Conservation (phyloP, 176 grass and related monocot genomes). For the Zizania latifolia region DNA sequence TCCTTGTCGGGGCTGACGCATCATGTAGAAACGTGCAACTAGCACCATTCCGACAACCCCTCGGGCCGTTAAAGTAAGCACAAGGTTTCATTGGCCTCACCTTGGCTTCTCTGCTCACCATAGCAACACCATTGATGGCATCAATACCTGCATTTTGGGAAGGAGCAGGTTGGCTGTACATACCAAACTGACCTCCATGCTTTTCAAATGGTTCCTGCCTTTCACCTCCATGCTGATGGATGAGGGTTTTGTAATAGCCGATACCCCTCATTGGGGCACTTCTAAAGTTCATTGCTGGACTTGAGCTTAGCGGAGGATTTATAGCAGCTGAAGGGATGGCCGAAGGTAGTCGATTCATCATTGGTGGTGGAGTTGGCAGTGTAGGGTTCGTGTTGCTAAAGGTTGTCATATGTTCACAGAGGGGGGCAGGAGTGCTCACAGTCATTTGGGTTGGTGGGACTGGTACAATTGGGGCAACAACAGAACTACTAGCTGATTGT, state of each 20-base stretch:
- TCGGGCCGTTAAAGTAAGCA: conserved; percentile 70
- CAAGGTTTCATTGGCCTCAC: conserved; percentile 60
- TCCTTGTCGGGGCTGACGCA: conserved; percentile 25
- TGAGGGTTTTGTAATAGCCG: conserved; percentile 70
- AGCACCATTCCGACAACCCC: conserved; percentile 72
- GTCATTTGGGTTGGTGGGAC: conserved; percentile 27
- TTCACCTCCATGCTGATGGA: conserved; percentile 87
- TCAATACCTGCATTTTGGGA: conserved; percentile 27
- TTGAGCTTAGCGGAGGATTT: conserved; percentile 32
- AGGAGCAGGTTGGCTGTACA: conserved; percentile 33
- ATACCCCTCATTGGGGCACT: conserved; percentile 37
- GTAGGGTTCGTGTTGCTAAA: conserved; percentile 25
- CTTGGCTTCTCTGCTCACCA: conserved; percentile 39
- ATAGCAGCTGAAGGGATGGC: conserved; percentile 22
- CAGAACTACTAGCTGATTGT: conserved; percentile 37
- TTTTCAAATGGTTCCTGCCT: conserved; percentile 41
- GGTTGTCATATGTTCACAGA: conserved; percentile 22
- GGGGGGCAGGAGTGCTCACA: not conserved
- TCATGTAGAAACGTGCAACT: conserved; percentile 85
- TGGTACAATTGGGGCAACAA: conserved; percentile 23
- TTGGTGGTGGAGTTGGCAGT: conserved; percentile 25
- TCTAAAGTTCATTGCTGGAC: conserved; percentile 26
- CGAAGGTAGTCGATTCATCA: conserved; percentile 30
- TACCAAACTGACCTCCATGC: conserved; percentile 33
- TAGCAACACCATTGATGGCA: conserved; percentile 11